Percentiles rank a stretch among this genome's conserved stretches.
These are phyloP conservation scores for Albugo candida DNA, from an alignment of 352 stramenopile genomes.

Conservation along the genomic window DNA sequence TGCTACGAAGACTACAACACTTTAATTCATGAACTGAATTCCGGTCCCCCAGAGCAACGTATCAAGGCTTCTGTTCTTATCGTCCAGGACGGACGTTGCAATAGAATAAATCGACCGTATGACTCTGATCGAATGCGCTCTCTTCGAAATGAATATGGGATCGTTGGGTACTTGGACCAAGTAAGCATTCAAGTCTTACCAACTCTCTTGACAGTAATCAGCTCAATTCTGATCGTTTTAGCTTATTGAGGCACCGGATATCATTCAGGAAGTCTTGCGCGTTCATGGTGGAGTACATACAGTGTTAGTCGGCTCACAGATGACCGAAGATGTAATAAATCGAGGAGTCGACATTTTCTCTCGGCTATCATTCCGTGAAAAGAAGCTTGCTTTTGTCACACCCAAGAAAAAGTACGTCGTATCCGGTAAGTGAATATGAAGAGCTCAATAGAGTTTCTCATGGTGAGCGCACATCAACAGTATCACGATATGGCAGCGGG, in stretches of 20 bases:
- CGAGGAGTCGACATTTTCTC: conserved; percentile 38
- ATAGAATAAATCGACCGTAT: conserved; percentile 32
- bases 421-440: conserved; percentile 17
- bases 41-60: conserved; percentile 16
- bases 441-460: not conserved
- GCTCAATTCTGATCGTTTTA: conserved; percentile 4
- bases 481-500: conserved; percentile 69
- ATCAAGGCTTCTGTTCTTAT: conserved; percentile 52
- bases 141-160: conserved; percentile 32
- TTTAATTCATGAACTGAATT: conserved; percentile 44
- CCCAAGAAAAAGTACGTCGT: conserved; percentile 77
- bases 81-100: conserved; percentile 37
- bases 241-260: conserved; percentile 58
- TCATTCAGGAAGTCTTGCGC: conserved; percentile 65
- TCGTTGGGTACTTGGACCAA: conserved; percentile 63
- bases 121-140: conserved; percentile 26
- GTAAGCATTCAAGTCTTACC: conserved; percentile 8
- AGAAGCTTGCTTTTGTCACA: conserved; percentile 59
- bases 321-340: conserved; percentile 67
- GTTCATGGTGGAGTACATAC: conserved; percentile 50
- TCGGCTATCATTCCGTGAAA: conserved; percentile 24
- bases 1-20: conserved; percentile 69
- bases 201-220: not conserved
- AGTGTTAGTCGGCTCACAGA: conserved; percentile 46
- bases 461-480: conserved; percentile 4